Base-by-base conservation (phyloP, 1,284 basidiomycete genomes). In the Trametes sp. region DNA sequence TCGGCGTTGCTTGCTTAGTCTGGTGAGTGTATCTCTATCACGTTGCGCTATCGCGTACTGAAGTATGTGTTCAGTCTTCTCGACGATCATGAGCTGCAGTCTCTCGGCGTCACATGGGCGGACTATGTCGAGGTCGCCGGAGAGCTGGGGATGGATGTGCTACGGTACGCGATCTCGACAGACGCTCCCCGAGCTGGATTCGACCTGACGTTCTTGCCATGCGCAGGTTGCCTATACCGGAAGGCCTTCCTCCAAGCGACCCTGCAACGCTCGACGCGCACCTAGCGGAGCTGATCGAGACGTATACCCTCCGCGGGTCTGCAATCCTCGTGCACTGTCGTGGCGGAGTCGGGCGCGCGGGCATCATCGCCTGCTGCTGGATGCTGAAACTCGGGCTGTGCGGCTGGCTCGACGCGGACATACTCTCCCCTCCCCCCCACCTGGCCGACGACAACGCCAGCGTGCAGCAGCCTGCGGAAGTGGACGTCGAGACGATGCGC, bases 281-380 rank as follows among this genome's bases (percentile, higher is more conserved):
- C 62, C 81, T 99, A n/a, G 82, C 83, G 9, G 78, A 82, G 44
- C 79, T 98, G 59, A 90, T 96, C 48, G 75, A 85, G 19, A 77
- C 78, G 7, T 98, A 96, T 72, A 94, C 95, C 0, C 78, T 96
- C 9, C 80, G 80, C 8, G 95, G 96, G 1, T 75, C 84, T 2
- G 84, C 88, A 35, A 85, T 97, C 3, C 84, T 98, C 7, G 93
- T 93, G 7, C 97, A 98, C 71, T 99, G 97, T 75, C 87, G 97
- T 28, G 97, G 96, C 36, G 97, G 97, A 7, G 93, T 99, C 5
- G 97, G 97, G 0, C 86, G 97, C 28, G 97, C 97, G 0, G 96
- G 96, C 1, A 83, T 98, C 44, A 85, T 98, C 36, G 96, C 96
- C 1, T 95, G 93, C 70, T 92, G 92, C 67, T 98, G 97, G 97